Conservation (phyloP, 164 flowering plant species). For the Houttuynia cordata region DNA sequence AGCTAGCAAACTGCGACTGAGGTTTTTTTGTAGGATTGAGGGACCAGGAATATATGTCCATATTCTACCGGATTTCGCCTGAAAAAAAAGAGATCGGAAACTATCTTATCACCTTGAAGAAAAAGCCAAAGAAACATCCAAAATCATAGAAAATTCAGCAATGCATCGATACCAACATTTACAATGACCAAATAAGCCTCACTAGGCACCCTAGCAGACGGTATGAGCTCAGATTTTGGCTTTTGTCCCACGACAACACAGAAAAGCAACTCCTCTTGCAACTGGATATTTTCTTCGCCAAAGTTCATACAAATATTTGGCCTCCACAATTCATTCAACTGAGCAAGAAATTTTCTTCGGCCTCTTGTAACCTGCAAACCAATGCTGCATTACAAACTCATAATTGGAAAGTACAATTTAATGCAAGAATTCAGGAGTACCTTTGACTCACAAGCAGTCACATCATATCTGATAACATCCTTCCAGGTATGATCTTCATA, state of each 20-base stretch:
- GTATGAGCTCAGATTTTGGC: constrained; percentile 15
- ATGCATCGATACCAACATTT: constrained; percentile 11
- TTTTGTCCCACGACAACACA: constrained; percentile 16
- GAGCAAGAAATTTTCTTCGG: constrained; percentile 19
- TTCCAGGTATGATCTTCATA: constrained; percentile 29
- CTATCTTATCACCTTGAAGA: neutral
- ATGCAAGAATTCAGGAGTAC: constrained; percentile 2
- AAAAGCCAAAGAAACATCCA: too few relatives aligned
- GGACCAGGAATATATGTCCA: constrained; percentile 26
- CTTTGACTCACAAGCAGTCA: constrained; percentile 25
- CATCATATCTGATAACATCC: constrained; percentile 24
- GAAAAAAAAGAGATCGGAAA: constrained; percentile 9
- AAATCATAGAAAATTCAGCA: neutral
- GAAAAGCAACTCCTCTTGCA: constrained; percentile 17
- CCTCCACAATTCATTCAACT: constrained; percentile 19
- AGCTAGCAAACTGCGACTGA: constrained; percentile 11
- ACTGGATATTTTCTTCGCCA: neutral
- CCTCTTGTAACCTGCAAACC: constrained; percentile 19
- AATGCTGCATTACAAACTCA: neutral
- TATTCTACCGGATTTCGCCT: constrained; percentile 27
- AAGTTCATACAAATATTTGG: neutral
- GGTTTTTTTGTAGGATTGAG: constrained; percentile 5
- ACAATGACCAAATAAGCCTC: constrained; percentile 13
- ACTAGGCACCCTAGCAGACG: constrained; percentile 16
- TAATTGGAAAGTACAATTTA: too few relatives aligned